phyloP scores from a whole-genome alignment of 768 basidiomycete species.

The Tulasnella sp. region DNA sequence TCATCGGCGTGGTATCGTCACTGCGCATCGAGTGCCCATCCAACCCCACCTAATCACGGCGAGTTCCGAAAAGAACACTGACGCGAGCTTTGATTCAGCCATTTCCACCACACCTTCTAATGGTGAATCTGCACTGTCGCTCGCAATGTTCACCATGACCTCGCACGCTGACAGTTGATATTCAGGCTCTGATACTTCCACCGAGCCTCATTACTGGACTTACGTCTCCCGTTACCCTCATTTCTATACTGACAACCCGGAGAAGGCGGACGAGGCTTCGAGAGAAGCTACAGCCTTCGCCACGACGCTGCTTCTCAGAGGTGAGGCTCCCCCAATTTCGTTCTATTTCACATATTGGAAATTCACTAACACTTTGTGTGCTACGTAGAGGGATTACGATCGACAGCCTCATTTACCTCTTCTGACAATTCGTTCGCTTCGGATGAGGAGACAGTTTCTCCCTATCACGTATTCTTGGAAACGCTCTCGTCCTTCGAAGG shows the following conservation, averaged over 20 bases:
- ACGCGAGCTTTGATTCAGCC: not conserved
- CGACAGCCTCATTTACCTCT: not conserved
- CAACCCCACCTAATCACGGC: not conserved
- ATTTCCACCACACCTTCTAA: not conserved
- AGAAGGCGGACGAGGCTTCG: not conserved
- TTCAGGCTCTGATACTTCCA: not conserved
- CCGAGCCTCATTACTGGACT: not conserved
- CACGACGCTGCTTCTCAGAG: conserved; percentile 5
- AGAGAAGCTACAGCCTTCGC: not conserved
- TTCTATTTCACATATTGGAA: not conserved
- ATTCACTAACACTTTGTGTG: not conserved
- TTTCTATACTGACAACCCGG: not conserved
- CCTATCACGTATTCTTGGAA: not conserved
- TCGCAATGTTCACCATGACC: not conserved
- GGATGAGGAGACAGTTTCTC: not conserved
- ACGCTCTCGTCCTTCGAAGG: not conserved
- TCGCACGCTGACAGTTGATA: not conserved
- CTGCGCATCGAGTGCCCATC: not conserved
- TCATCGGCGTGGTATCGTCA: not conserved
- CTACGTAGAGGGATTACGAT: not conserved
- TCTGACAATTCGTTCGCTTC: not conserved
- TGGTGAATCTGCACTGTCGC: not conserved
- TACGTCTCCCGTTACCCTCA: conserved; percentile 13
- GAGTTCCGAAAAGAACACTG: not conserved
- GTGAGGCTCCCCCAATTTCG: not conserved